A percentile compares a stretch with the other conserved stretches of the same genome.
Evolutionary conservation across 495 filamentous ascomycete genomes (phyloP).

Genomic region (Terfezia boudieri): DNA sequence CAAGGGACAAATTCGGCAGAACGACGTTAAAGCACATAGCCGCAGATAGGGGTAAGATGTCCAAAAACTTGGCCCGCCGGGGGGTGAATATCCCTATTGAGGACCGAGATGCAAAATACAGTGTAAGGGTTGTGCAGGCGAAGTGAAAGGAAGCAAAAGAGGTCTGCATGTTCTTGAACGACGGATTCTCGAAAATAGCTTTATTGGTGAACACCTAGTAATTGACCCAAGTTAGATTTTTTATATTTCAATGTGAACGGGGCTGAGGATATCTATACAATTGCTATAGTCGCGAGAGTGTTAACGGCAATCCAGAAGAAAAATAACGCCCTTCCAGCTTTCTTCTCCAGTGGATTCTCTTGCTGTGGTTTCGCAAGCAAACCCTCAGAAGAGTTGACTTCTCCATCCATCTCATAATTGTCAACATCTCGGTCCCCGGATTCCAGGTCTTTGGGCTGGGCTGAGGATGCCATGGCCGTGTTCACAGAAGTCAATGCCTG

Average conservation of each 20-base stretch:
- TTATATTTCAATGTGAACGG: background rate
- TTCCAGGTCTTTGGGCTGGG: too few relatives aligned
- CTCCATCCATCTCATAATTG: background rate
- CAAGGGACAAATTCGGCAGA: conserved; percentile 49
- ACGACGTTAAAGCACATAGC: conserved; percentile 54
- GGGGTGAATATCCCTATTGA: conserved; percentile 37
- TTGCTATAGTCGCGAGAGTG: conserved; percentile 37
- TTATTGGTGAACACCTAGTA: conserved; percentile 56
- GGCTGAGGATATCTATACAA: conserved; percentile 23
- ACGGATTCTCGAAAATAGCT: conserved; percentile 44
- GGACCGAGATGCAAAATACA: conserved; percentile 43
- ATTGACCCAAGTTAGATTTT: background rate
- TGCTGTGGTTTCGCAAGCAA: background rate
- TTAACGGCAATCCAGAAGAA: conserved; percentile 36
- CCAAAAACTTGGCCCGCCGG: conserved; percentile 29
- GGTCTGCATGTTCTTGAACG: conserved; percentile 41
- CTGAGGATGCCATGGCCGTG: too few relatives aligned
- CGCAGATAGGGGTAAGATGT: conserved; percentile 40
- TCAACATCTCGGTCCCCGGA: background rate
- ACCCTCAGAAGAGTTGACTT: background rate
- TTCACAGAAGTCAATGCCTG: too few relatives aligned
- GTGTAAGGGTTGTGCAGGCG: conserved; percentile 41
- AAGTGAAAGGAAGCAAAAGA: conserved; percentile 56
- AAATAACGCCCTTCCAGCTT: conserved; percentile 4
- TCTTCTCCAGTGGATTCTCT: background rate